phyloP scores from a whole-genome alignment of 2,329 filamentous ascomycete species.

The Epichloe aotearoae region DNA sequence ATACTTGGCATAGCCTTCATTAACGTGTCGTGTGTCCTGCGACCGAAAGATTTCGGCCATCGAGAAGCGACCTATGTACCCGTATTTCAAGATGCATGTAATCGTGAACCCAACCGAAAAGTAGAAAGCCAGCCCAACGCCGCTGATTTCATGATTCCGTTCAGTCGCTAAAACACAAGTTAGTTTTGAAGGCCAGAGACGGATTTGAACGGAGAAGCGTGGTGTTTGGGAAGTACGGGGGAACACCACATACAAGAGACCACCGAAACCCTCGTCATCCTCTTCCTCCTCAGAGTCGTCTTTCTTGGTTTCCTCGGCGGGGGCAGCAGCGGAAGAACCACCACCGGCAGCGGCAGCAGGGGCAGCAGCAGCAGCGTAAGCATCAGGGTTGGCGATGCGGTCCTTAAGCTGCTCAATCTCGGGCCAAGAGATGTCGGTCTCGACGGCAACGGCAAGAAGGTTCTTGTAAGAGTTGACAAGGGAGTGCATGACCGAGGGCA shows the following conservation, averaged over 20 bases:
- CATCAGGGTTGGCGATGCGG: constrained; percentile 97
- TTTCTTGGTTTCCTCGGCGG: constrained; percentile 50
- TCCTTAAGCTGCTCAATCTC: constrained; percentile 98
- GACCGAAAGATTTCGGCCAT: constrained; percentile 24
- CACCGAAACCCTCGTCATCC: constrained; percentile 60
- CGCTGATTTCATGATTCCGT: constrained; percentile 23
- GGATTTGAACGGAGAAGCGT: not conserved
- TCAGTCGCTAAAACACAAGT: constrained; percentile 37
- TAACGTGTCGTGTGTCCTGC: constrained; percentile 18
- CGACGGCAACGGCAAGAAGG: constrained; percentile 72
- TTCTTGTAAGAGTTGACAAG: constrained; percentile 99
- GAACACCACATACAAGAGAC: constrained; percentile 51
- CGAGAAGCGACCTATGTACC: constrained; percentile 34
- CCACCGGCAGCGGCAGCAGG: constrained; percentile 50
- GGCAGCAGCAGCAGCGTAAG: constrained; percentile 74
- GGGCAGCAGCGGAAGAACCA: constrained; percentile 30
- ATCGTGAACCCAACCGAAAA: constrained; percentile 32
- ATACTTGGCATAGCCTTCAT: constrained; percentile 13
- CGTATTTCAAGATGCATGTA: constrained; percentile 23
- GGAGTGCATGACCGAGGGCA: constrained; percentile 93
- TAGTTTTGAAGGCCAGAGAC: constrained; percentile 17
- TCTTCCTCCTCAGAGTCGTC: constrained; percentile 58
- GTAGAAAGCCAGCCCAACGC: constrained; percentile 27
- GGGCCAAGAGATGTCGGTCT: constrained; percentile 87
- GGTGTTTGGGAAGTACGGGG: not conserved